Evolutionary conservation across 306 rosid species (phyloP).

Genomic region (Cucumis melo): DNA sequence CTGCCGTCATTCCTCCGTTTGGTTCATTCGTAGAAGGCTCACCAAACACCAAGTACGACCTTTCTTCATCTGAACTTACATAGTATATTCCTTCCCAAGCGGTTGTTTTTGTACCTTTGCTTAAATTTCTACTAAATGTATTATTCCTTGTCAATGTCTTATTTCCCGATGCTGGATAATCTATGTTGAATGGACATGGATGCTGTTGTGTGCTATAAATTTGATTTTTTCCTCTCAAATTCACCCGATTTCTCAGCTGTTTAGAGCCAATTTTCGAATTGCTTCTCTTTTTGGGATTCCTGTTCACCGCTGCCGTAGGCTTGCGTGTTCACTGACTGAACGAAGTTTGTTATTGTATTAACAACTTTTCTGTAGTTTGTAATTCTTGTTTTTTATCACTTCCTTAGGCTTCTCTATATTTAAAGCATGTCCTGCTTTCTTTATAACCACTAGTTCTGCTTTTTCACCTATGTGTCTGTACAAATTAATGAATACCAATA

Average conservation of each 20-base stretch:
- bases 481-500: no score
- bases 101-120: no score
- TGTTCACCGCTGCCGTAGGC: not conserved
- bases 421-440: conserved; percentile 81
- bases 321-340: conserved; percentile 18
- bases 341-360: conserved; percentile 26
- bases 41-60: no score
- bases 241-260: not conserved
- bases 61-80: no score
- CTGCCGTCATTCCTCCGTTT: no score
- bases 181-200: no score
- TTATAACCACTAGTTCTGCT: conserved; percentile 24
- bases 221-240: not conserved
- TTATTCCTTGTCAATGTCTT: no score
- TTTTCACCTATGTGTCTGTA: conserved; percentile 34
- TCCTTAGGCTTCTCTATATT: conserved; percentile 65
- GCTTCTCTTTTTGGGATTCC: not conserved
- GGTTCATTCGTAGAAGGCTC: no score
- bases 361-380: conserved; percentile 7
- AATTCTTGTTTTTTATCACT: not conserved
- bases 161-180: no score
- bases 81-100: no score
- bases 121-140: no score
- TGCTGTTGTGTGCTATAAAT: no score
- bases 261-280: not conserved